These are phyloP conservation scores for Xylogone sp. DNA, from an alignment of 2,329 filamentous ascomycete species.

Conservation along the genomic window DNA sequence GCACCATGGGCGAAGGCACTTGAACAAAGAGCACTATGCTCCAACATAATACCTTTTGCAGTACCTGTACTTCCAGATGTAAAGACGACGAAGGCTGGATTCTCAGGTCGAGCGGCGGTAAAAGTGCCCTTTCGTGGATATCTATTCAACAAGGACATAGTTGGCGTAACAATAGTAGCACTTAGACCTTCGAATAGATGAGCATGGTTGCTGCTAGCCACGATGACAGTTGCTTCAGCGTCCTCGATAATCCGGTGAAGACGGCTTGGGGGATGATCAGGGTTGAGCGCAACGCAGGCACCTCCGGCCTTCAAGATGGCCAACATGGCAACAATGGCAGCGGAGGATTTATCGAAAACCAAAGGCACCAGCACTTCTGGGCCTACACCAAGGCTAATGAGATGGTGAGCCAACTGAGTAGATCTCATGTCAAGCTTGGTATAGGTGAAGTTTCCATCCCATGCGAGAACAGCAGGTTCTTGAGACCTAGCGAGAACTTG, in stretches of 20 bases:
- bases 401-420: constrained; percentile 9
- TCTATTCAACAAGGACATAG: background rate
- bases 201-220: no score
- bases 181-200: background rate
- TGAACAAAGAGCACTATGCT: constrained; percentile 11
- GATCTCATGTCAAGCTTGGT: constrained; percentile 15
- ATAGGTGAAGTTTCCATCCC: constrained; percentile 19
- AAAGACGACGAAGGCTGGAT: constrained; percentile 3
- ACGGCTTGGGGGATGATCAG: constrained; percentile 20
- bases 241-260: constrained; percentile 1
- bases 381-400: constrained; percentile 11
- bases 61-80: constrained; percentile 47
- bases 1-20: constrained; percentile 5
- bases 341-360: constrained; percentile 24
- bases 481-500: no score
- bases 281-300: constrained; percentile 24
- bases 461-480: no score
- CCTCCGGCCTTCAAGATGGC: constrained; percentile 20
- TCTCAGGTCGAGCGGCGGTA: constrained; percentile 23
- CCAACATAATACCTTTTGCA: constrained; percentile 32
- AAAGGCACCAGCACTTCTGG: constrained; percentile 15
- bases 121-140: constrained; percentile 52
- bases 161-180: background rate
- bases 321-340: constrained; percentile 20
- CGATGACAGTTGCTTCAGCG: background rate